Conservation (phyloP, 1,284 basidiomycete genomes). For the Cryptococcus deneoformans region DNA sequence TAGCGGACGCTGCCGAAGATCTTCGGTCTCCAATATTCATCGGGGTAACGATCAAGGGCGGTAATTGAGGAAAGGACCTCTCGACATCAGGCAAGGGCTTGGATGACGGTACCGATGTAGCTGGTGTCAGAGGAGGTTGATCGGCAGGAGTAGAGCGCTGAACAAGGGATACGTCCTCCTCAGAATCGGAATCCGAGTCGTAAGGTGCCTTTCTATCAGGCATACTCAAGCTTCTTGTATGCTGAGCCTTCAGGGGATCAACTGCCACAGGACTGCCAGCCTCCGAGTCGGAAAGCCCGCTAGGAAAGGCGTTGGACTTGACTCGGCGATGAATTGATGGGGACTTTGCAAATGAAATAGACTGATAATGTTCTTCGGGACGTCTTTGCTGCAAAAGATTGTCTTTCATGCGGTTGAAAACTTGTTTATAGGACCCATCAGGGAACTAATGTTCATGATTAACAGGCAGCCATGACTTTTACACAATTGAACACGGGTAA, state of each 20-base stretch:
- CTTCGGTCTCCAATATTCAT: constrained; percentile 9
- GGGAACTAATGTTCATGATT: constrained; percentile 31
- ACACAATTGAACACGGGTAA: constrained; percentile 1
- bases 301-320: constrained; percentile 23
- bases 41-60: constrained; percentile 15
- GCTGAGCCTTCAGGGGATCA: constrained; percentile 7
- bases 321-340: constrained; percentile 29
- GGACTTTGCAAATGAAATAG: constrained; percentile 3
- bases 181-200: constrained; percentile 14
- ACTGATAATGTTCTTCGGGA: background rate
- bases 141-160: background rate
- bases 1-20: constrained; percentile 3
- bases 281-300: background rate
- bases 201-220: constrained; percentile 22
- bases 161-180: constrained; percentile 7
- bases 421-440: constrained; percentile 39
- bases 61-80: constrained; percentile 8
- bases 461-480: background rate
- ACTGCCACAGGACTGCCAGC: constrained; percentile 2
- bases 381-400: no score
- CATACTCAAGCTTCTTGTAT: constrained; percentile 35
- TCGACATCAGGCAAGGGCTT: constrained; percentile 1
- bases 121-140: background rate
- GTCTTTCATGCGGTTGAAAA: constrained; percentile 28
- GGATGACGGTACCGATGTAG: background rate